A percentile compares a stretch with the other conserved stretches of the same genome.
These are phyloP conservation scores for Ophiobolus disseminans DNA, from an alignment of 2,329 filamentous ascomycete genomes.

Conservation along the genomic window DNA sequence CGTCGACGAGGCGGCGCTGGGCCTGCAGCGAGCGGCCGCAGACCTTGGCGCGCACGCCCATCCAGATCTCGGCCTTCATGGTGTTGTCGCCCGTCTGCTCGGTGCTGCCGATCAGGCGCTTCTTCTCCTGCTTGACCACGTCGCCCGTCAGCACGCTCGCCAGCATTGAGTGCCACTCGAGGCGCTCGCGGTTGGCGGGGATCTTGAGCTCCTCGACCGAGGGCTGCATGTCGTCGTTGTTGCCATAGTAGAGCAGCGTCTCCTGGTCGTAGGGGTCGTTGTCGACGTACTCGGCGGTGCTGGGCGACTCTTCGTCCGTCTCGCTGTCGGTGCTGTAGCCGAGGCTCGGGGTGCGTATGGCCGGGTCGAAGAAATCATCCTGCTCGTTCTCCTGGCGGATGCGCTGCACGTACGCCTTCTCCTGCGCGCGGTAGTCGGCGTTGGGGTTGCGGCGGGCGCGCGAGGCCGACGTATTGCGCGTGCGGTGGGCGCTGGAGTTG, in stretches of 20 bases:
- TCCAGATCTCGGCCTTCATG: conserved; percentile 77
- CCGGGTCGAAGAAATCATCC: conserved; percentile 73
- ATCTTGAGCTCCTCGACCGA: conserved; percentile 90
- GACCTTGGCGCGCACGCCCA: conserved; percentile 82
- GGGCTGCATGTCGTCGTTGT: conserved; percentile 86
- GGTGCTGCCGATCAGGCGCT: conserved; percentile 82
- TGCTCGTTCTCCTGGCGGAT: conserved; percentile 77
- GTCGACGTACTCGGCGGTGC: conserved; percentile 82
- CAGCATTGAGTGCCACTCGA: conserved; percentile 99
- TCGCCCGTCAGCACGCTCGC: conserved; percentile 95
- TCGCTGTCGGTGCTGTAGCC: conserved; percentile 78
- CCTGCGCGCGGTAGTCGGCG: conserved; percentile 80
- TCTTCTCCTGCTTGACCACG: conserved; percentile 97
- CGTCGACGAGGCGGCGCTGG: conserved; percentile 87
- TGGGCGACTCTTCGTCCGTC: conserved; percentile 88
- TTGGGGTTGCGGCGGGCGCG: conserved; percentile 68
- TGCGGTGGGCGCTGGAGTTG: conserved; percentile 54
- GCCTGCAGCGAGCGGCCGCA: conserved; percentile 85
- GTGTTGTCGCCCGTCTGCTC: conserved; percentile 76
- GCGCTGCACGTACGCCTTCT: conserved; percentile 93
- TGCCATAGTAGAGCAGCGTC: conserved; percentile 89
- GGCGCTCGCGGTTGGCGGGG: conserved; percentile 82
- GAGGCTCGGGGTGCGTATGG: conserved; percentile 72
- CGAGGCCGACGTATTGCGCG: conserved; percentile 64
- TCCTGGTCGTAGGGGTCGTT: conserved; percentile 87